Percentiles rank a stretch among this genome's conserved stretches.
Evolutionary conservation across 495 filamentous ascomycete species (phyloP).

Genomic region (Penicillium flavigenum): DNA sequence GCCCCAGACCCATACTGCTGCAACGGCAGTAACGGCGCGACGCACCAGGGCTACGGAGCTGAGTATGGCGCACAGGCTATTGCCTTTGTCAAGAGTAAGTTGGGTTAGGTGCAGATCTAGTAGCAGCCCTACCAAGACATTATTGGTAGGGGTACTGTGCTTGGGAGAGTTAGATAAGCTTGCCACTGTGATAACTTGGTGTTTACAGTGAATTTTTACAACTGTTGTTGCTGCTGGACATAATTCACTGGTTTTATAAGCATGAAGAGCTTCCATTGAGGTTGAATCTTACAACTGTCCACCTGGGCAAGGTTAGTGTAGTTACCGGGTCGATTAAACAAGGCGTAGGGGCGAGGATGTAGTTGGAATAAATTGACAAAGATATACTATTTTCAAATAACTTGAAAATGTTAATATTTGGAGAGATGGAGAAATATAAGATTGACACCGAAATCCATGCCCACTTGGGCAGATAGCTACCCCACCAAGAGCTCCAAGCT

Average conservation of each 20-base stretch:
- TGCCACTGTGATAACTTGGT: neutral
- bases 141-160: neutral
- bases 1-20: slow-evolving; percentile 63
- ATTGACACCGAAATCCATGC: too few species aligned
- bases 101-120: slow-evolving; percentile 18
- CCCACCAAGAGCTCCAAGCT: slow-evolving; percentile 28
- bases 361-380: neutral
- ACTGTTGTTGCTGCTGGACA: neutral
- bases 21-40: slow-evolving; percentile 55
- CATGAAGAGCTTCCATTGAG: too few species aligned
- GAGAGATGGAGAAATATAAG: neutral
- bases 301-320: neutral
- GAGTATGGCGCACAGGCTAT: slow-evolving; percentile 60
- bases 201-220: neutral
- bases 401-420: neutral
- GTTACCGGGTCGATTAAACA: neutral
- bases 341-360: too few species aligned
- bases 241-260: neutral
- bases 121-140: neutral
- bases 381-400: neutral
- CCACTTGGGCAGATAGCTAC: neutral
- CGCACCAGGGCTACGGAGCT: slow-evolving; percentile 57
- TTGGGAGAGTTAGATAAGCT: neutral
- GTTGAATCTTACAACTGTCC: too few species aligned
- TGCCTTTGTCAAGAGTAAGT: slow-evolving; percentile 52